Evolutionary conservation across 257 asterid species (phyloP), one percentile per base, ranked within the genome.

Genomic region (Primulina eburnea): DNA sequence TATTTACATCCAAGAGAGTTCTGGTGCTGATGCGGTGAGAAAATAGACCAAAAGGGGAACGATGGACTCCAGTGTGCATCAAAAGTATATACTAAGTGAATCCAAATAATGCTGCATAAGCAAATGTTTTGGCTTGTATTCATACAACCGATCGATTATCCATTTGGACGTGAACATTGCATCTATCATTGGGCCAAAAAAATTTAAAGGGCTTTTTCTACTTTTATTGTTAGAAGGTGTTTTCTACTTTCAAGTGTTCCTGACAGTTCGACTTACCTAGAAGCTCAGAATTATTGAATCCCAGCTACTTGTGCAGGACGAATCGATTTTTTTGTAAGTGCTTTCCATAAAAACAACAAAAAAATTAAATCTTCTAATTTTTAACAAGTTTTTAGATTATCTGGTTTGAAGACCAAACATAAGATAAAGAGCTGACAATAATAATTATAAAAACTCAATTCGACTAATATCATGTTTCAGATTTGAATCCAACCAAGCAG

Each of bases 1-100:
- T 71, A 84, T 92, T 92, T 86, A 80, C 96, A 3, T 69, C 86
- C 11, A 30, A 30, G 88, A 80, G 70, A 85, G 70, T 38, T 55
- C 56, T 7, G 66, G 56, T 61, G 80, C 76, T 34, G 80, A 75
- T 65, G 21, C 73, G 11, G 66, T 2, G 57, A 65, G 53, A 77
- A 50, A 57, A 60, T 75, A 83, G 78, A 7, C 43, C 70, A 28
- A 20, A 29, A 17, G 59, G 62, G 28, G 71, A 34, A 60, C 9
- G 40, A 33, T 28, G 8, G 59, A 30, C 43, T 2, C 16, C 0
- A 24, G 43, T 60, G 18, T 40, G 11, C 55, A 12, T 43, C 33
- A 32, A 72, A 72, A 53, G 66, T 24, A 71, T 61, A 58, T 21
- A n/a, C 55, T 60, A 43, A 56, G 34, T 12, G 38, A 38, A 60